Evolutionary conservation across 2,329 filamentous ascomycete species (phyloP), one percentile per base, ranked within the genome.

Genomic region (Coniochaeta sp.): DNA sequence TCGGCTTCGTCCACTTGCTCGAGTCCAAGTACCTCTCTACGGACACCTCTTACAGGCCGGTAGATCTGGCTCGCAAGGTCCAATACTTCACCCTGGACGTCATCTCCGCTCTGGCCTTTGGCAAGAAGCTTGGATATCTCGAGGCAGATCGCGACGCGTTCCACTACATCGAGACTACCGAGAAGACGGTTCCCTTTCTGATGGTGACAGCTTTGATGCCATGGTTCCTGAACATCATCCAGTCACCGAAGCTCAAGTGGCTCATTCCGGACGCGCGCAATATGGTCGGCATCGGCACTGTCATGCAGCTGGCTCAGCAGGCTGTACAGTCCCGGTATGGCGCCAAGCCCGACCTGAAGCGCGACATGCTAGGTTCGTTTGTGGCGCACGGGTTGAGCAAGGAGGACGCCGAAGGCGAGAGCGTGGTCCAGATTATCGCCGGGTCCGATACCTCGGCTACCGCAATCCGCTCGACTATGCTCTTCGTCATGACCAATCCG

Each of bases 1-100:
- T 69, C 24, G 72, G 77, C 5, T 67, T 83, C 1, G 63, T 84
- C 28, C 64, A 71, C 19, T 73, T 84, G 8, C 75, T 85, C 40
- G 73, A 77, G 60, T 67, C 64, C 26, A 67, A 67, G 36, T 80
- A 79, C 63, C 59, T 74, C 12, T 72, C 70, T 4, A 67, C 67
- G 24, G 63, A 63, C 22, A 62, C 59, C 9, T 62, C 66, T 0
- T 67, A 64, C 31, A 78, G 79, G 59, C 68, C 75, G 6, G 72
- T 82, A 65, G 80, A 85, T 63, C 66, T 85, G 54, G 78, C 77
- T 6, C 71, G 72, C 34, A 79, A 80, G 59, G 74, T 78, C 2
- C 79, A 81, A 59, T 83, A 76, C 70, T 77, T 84, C 54, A 82
- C 81, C 0, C 70, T 84, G 3, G 82, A 85, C 63, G 78, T 84